Base-by-base conservation (phyloP, 1,284 basidiomycete species). In the Cystobasidium sp. region DNA sequence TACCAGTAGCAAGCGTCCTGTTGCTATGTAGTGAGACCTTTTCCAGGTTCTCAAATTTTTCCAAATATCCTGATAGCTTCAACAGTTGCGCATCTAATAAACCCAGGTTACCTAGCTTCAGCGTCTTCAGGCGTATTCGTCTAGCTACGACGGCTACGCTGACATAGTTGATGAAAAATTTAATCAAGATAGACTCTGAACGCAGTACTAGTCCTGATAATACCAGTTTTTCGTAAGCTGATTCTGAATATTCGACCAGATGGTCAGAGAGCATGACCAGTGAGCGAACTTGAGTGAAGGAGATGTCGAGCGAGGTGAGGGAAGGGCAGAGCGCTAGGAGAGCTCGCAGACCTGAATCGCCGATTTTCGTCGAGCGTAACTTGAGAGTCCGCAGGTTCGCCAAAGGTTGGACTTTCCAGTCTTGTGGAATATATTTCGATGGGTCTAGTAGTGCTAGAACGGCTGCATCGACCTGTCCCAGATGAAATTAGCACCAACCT, bases 301-400 rank as follows among this genome's bases (percentile, higher is more conserved):
- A 80, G 39, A 80, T 75, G 68, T 80, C 79, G 75, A 80, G 79
- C 1, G 62, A 73, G 1, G 59, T 46, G 44, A 80, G 69, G 4
- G 74, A 58, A 2, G 76, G 58, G 74, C 79, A 79, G 51, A 80
- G 75, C 1, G 76, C 52, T 31, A 80, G 72, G 2, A 79, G 58
- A 5, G 78, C 75, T 44, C 77, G 76, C 58, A 80, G 70, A 1
- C 76, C 75, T 24, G 74, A 51, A 51, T 80, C 79, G 16, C 76
- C 75, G 12, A 78, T 14, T 43, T 77, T 75, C 22, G 79, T 80
- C 1, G 75, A 74, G 16, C 78, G 76, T 44, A 80, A 74, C 37
- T 80, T 80, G 52, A 80, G 76, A 1, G 72, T 77, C 1, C 56
- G 71, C 0, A 80, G 76, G 37, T 73, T 74, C 3, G 76, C 76